phyloP scores from a whole-genome alignment of 306 rosid species.

The Astragalus glycyphyllos region DNA sequence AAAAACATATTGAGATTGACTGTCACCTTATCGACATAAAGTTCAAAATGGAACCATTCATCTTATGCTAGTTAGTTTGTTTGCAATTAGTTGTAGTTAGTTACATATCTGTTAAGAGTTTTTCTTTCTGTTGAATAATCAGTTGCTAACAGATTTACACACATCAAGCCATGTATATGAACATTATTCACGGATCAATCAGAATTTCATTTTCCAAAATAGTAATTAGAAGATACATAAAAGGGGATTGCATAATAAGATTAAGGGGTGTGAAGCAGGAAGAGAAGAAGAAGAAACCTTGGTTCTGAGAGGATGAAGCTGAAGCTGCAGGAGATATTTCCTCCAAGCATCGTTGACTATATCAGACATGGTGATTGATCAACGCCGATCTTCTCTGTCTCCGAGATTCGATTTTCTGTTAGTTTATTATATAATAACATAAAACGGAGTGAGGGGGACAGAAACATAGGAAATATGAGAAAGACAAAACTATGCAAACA shows the following conservation, averaged over 20 bases:
- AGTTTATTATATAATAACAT: not conserved
- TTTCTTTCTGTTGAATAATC: too few species aligned
- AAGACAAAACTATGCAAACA: not conserved
- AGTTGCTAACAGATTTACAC: too few species aligned
- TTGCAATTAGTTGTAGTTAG: too few species aligned
- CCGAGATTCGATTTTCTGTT: conserved; percentile 10
- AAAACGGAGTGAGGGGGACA: conserved; percentile 35
- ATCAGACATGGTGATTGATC: conserved; percentile 69
- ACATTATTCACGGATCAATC: too few species aligned
- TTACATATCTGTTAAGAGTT: too few species aligned
- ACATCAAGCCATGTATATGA: too few species aligned
- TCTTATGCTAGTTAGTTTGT: too few species aligned
- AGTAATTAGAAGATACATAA: too few species aligned
- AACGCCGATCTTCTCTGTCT: conserved; percentile 32
- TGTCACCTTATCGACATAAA: too few species aligned
- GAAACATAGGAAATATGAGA: not conserved
- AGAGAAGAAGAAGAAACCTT: conserved; percentile 56
- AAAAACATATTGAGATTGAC: too few species aligned
- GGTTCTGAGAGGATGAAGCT: conserved; percentile 86
- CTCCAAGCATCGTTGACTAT: conserved; percentile 63
- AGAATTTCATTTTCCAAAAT: too few species aligned
- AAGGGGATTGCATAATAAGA: not conserved
- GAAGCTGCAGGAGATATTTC: conserved; percentile 78
- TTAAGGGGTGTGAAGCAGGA: not conserved
- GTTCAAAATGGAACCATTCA: too few species aligned